Evolutionary conservation across 2,329 filamentous ascomycete species (phyloP), one percentile per base, ranked within the genome.

Genomic region (Graphilbum ipis-grandicollis): DNA sequence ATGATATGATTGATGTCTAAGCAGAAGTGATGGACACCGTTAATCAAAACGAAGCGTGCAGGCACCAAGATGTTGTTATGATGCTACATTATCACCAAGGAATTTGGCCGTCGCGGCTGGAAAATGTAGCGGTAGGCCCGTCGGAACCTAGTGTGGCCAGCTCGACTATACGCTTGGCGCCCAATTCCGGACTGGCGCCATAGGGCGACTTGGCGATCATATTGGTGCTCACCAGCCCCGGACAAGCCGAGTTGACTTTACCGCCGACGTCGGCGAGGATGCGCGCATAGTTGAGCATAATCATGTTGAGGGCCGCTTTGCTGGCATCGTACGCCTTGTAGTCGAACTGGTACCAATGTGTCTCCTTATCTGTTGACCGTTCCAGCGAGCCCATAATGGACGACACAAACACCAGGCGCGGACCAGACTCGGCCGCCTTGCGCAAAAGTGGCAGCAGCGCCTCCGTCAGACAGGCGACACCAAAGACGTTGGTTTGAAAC

Each of bases 201-300:
- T 34, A 38, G 18, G 35, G 31, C 5, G 18, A 37, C 21, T 33
- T 49, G 2, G 33, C 39, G 7, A 18, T 46, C 39, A 56, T 10
- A 4, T 44, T 46, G 9, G 53, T 53, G 28, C 43, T 48, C 1
- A 59, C 50, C 7, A 53, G 37, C 0, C 56, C 56, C 0, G 56
- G 56, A 28, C 55, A 58, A 4, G 51, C 53, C 1, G 45, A 39
- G 30, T 58, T 59, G 17, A 52, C 52, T 30, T 46, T 48, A 5
- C 46, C 53, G 3, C 50, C 50, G 2, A 44, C 38, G 14, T 45
- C 44, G 6, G 48, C 44, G 21, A 59, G 14, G 5, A 49, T 47
- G 0, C 50, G 44, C 1, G 46, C 49, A 33, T 52, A 59, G 33
- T 33, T 33, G 31, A 33, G 4, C 17, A 21, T 21, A 14, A 40